Conservation (phyloP, 2,329 filamentous ascomycete genomes). For the Paramyrothecium sp. region DNA sequence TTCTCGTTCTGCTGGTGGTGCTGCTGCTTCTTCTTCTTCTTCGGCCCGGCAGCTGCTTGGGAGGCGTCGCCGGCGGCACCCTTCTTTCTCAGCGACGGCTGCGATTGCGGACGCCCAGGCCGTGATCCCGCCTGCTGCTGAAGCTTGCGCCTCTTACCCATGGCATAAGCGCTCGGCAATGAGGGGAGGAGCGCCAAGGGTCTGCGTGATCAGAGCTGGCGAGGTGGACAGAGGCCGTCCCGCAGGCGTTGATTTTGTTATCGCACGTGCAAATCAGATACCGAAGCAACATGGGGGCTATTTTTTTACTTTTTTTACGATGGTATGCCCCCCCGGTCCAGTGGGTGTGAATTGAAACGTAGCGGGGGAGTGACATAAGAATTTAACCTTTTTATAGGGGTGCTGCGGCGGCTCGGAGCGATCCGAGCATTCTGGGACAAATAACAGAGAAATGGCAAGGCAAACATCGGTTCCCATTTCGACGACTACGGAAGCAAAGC, state of each 20-base stretch:
- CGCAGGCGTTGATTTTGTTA: conserved; percentile 3
- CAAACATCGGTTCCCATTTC: no score
- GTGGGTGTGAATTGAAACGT: no score
- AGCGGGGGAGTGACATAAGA: no score
- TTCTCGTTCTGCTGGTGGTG: conserved; percentile 22
- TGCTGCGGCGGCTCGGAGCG: no score
- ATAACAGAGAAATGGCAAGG: no score
- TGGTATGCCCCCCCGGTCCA: no score
- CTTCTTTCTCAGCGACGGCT: not conserved
- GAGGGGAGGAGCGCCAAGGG: not conserved
- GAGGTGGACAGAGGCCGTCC: not conserved
- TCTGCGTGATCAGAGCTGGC: not conserved
- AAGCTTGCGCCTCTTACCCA: conserved; percentile 45
- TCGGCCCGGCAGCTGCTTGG: not conserved
- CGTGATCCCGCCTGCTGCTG: conserved; percentile 18
- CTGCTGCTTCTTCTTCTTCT: conserved; percentile 12
- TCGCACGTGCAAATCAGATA: not conserved
- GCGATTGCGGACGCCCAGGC: conserved; percentile 7
- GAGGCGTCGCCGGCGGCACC: not conserved
- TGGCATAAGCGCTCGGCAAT: conserved; percentile 9
- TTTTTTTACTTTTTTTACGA: no score
- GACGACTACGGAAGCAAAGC: no score
- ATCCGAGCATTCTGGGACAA: no score
- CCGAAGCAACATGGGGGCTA: no score
- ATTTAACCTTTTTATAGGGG: no score